Conservation (phyloP, 2,329 filamentous ascomycete species). For the Pseudocercospora fijiensis region DNA sequence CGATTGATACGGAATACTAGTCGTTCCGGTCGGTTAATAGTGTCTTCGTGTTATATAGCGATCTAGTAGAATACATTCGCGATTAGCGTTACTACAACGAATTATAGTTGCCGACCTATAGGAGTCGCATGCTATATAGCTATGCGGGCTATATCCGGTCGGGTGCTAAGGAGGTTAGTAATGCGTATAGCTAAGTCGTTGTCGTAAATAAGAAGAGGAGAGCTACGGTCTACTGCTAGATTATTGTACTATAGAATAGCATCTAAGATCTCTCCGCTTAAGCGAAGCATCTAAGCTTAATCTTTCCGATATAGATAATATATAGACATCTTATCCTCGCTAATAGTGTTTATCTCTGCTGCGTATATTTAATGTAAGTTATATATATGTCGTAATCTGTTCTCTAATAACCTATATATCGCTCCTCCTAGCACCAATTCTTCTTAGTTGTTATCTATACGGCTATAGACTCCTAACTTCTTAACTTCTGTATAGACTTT, state of each 20-base stretch:
- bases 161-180: no score
- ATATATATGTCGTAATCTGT: not conserved
- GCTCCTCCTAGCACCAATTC: not conserved
- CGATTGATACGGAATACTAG: no score
- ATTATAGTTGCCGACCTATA: no score
- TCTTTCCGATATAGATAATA: not conserved
- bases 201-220: no score
- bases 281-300: not conserved
- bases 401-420: not conserved
- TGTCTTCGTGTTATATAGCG: no score
- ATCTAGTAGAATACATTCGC: no score
- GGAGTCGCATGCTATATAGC: no score
- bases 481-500: not conserved
- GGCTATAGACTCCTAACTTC: not conserved
- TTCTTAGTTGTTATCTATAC: not conserved
- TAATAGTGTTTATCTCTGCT: not conserved
- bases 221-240: no score
- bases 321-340: not conserved
- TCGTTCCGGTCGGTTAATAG: no score
- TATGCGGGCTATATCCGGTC: no score
- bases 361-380: not conserved
- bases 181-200: no score
- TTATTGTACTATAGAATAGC: not conserved
- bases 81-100: no score
- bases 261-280: not conserved